These are phyloP conservation scores for Kappamyces sp. DNA, from an alignment of 192 early-diverging fungal species.

Conservation along the genomic window DNA sequence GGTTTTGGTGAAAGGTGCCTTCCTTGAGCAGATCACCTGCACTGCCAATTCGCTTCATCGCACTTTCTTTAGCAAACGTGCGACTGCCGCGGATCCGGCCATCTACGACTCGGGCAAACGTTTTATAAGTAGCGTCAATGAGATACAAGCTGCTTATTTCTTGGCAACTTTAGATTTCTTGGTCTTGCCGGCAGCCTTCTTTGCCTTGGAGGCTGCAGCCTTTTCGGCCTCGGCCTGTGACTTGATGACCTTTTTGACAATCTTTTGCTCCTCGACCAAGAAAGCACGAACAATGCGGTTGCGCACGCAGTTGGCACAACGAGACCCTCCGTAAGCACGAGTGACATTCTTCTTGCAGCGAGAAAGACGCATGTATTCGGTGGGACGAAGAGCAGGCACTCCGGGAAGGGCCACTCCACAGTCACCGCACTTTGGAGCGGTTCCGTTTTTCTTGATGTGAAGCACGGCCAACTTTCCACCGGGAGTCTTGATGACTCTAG, in stretches of 20 bases:
- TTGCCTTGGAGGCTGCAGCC: not conserved
- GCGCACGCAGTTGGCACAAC: conserved; percentile 84
- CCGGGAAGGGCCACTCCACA: conserved; percentile 86
- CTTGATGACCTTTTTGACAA: conserved; percentile 99
- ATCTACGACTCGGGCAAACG: too few species aligned
- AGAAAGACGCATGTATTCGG: conserved; percentile 83
- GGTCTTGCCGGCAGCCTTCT: too few species aligned
- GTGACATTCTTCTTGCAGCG: conserved; percentile 88
- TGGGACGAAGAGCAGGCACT: conserved; percentile 88
- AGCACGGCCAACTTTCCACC: conserved; percentile 87
- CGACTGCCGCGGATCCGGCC: too few species aligned
- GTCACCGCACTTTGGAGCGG: conserved; percentile 94
- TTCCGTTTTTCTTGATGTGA: conserved; percentile 88
- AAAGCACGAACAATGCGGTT: conserved; percentile 94
- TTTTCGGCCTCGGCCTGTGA: conserved; percentile 44
- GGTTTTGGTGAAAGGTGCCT: too few species aligned
- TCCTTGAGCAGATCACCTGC: too few species aligned
- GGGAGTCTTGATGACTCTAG: conserved; percentile 80
- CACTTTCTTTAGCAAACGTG: too few species aligned
- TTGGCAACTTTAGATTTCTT: too few species aligned
- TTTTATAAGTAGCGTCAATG: too few species aligned
- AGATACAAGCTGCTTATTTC: too few species aligned
- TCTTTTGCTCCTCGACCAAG: conserved; percentile 99
- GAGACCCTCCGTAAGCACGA: conserved; percentile 96
- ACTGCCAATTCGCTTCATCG: too few species aligned